Base-by-base conservation (phyloP, 768 basidiomycete species). In the Cyathus striatus region DNA sequence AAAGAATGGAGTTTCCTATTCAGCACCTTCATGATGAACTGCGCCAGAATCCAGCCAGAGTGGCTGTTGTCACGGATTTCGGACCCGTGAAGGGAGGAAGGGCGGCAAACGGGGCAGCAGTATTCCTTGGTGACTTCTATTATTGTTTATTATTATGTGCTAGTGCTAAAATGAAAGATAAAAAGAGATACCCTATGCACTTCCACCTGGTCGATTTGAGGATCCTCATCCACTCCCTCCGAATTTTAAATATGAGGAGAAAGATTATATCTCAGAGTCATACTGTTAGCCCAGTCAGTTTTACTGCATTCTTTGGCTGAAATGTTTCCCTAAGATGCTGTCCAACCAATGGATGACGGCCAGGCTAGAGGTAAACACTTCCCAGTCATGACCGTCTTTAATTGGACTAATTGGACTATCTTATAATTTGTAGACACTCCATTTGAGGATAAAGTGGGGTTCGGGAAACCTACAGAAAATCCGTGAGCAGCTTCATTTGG, bases 171-270 rank as follows among this genome's bases (percentile, higher is more conserved):
- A 38, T 27, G 24, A 23, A 27, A 40, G 13, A 27, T 41, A 7
- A 23, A 24, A 43, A 89, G 85, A 90, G 64, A 65, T 90, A 41
- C 84, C 86, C 4, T 90, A 83, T 54, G 86, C 81, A 2, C 58
- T 83, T 13, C 76, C 83, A 22, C 83, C 84, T 0, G 60, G 54
- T 12, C 71, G 85, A 20, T 89, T 87, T 50, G 63, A 78, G 38
- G 80, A 88, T 52, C 79, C 85, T 3, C 52, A 69, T 20, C 66
- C 76, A 0, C 61, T 89, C 3, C 79, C 85, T 2, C 40, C 62
- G 3, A 61, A 62, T 34, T 79, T 75, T 55, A 65, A 59, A 13
- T 90, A 88, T 45, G 72, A 77, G 34, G 58, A 64, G 13, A 82
- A 72, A 55, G 77, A 79, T 36, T 88, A 82, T 52, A 70, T 81